A percentile compares a stretch with the other conserved stretches of the same genome.
These are phyloP conservation scores for Begonia peltatifolia DNA, from an alignment of 306 rosid genomes.

Conservation along the genomic window DNA sequence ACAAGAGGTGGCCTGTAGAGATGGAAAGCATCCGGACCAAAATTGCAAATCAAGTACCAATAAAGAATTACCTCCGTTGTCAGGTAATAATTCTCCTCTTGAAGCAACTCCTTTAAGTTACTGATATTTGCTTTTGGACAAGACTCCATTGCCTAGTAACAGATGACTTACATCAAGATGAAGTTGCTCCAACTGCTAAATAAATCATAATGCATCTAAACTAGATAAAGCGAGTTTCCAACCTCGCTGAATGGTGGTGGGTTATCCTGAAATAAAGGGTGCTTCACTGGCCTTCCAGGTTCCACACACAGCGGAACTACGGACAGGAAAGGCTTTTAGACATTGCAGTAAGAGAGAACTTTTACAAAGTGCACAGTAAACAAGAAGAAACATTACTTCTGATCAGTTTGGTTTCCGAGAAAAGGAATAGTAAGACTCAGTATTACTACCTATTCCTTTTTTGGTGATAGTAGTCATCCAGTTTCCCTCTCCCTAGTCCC, in stretches of 20 bases:
- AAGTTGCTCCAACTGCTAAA: background rate
- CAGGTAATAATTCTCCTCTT: conserved; percentile 62
- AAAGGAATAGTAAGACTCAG: too few species aligned
- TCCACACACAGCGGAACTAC: conserved; percentile 51
- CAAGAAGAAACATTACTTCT: too few species aligned
- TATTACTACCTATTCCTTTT: too few species aligned
- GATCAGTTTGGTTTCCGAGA: too few species aligned
- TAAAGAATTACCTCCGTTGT: conserved; percentile 38
- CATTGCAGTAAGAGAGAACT: too few species aligned
- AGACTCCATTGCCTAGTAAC: conserved; percentile 36
- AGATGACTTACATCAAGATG: conserved; percentile 5
- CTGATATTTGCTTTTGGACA: conserved; percentile 38
- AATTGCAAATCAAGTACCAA: too few species aligned
- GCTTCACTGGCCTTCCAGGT: conserved; percentile 31
- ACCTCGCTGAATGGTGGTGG: conserved; percentile 39
- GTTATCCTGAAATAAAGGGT: conserved; percentile 36
- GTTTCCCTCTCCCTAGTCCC: too few species aligned
- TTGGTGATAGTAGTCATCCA: too few species aligned
- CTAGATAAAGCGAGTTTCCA: conserved; percentile 1
- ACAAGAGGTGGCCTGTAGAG: too few species aligned
- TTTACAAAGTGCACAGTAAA: too few species aligned
- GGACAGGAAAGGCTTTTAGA: too few species aligned
- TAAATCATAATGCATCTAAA: background rate
- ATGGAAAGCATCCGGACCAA: too few species aligned
- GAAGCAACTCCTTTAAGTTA: conserved; percentile 36